Percentiles rank a stretch among this genome's conserved stretches.
phyloP scores from a whole-genome alignment of 164 flowering plant species.

The Macadamia integrifolia region DNA sequence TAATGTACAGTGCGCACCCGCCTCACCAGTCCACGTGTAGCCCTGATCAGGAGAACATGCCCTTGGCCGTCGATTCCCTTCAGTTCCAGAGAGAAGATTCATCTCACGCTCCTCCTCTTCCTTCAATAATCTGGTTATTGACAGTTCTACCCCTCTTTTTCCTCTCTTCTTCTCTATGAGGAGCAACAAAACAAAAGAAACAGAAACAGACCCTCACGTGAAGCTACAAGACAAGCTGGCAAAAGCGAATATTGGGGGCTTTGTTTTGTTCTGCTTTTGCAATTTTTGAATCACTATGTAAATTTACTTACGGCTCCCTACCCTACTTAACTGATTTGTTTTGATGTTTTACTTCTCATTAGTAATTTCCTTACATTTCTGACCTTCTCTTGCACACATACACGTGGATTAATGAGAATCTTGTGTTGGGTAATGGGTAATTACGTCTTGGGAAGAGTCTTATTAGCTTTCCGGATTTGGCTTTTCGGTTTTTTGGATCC shows the following conservation, averaged over 20 bases:
- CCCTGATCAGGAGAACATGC: slow-evolving; percentile 99
- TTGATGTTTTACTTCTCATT: neutral
- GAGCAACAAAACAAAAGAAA: too few species aligned
- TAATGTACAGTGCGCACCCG: slow-evolving; percentile 89
- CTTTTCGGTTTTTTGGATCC: too few species aligned
- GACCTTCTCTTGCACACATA: too few species aligned
- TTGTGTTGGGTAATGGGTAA: too few species aligned
- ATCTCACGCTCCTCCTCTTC: slow-evolving; percentile 15
- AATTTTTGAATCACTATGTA: neutral
- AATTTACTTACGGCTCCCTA: neutral
- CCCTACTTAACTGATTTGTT: neutral
- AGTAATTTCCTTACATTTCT: too few species aligned
- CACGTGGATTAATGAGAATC: too few species aligned
- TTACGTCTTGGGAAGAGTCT: too few species aligned
- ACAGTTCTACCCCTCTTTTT: slow-evolving; percentile 39
- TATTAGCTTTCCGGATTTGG: too few species aligned
- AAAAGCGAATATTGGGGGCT: neutral
- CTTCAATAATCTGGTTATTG: slow-evolving; percentile 7
- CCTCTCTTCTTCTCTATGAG: too few species aligned
- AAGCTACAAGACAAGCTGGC: slow-evolving; percentile 8
- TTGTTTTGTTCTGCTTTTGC: neutral
- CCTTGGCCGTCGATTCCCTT: slow-evolving; percentile 92
- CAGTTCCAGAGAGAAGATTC: slow-evolving; percentile 53
- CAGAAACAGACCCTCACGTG: slow-evolving; percentile 15
- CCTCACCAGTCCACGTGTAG: slow-evolving; percentile 71